These are phyloP conservation scores for Straminergon stramineum DNA, from an alignment of 225 moss, liverwort and hornwort genomes.

Conservation along the genomic window DNA sequence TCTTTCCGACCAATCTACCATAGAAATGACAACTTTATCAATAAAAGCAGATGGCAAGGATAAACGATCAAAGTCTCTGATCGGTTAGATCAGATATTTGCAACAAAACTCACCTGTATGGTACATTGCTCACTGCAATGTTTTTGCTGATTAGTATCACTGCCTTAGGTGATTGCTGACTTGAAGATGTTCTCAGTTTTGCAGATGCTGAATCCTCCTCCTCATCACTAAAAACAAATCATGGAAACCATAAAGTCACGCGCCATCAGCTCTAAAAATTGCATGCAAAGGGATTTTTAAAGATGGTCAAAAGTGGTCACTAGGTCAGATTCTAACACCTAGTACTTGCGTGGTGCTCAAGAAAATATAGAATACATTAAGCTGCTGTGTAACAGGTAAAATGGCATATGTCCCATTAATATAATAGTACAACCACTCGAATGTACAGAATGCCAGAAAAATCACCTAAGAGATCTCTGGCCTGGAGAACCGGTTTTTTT, in stretches of 20 bases:
- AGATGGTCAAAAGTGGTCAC: background rate
- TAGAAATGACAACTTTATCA: background rate
- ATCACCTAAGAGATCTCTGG: constrained; percentile 65
- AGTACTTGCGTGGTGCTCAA: background rate
- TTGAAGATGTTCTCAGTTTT: constrained; percentile 34
- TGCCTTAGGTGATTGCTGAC: constrained; percentile 45
- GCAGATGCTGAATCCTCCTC: constrained; percentile 81
- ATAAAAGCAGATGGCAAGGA: background rate
- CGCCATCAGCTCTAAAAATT: background rate
- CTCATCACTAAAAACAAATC: constrained; percentile 46
- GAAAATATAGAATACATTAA: background rate
- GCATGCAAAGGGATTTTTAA: background rate
- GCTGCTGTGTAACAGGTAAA: background rate
- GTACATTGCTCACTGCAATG: constrained; percentile 50
- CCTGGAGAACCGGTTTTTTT: constrained; percentile 45
- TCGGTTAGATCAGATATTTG: background rate
- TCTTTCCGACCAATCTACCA: background rate
- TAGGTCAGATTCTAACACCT: background rate
- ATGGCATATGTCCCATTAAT: background rate
- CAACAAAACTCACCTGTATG: constrained; percentile 53
- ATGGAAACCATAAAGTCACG: background rate
- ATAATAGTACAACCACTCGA: background rate
- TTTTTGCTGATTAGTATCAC: constrained; percentile 47
- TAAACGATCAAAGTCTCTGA: background rate
- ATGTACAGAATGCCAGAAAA: background rate